phyloP scores from a whole-genome alignment of 345 rosid species.

The Eucalyptus marginata region DNA sequence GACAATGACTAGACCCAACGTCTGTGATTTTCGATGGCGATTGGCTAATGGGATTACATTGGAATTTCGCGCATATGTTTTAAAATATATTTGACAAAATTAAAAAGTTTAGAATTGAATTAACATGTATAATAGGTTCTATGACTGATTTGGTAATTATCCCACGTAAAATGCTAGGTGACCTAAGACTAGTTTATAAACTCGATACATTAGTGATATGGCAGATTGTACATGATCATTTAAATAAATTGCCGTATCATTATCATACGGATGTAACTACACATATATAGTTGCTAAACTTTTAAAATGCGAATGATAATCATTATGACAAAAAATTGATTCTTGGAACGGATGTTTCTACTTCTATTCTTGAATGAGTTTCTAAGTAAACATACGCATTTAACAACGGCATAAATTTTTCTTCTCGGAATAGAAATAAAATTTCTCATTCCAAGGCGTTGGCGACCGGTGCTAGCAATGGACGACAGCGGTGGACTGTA shows the following conservation, averaged over 20 bases:
- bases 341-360: no score
- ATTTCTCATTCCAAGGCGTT: no score
- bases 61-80: fast-evolving
- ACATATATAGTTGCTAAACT: background rate
- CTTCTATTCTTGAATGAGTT: no score
- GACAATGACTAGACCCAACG: fast-evolving
- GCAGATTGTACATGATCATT: background rate
- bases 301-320: background rate
- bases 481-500: fast-evolving
- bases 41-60: background rate
- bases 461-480: fast-evolving
- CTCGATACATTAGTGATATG: fast-evolving
- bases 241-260: background rate
- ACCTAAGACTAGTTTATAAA: background rate
- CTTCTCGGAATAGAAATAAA: no score
- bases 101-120: background rate
- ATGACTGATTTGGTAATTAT: background rate
- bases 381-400: no score
- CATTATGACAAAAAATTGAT: no score
- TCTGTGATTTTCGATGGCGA: background rate
- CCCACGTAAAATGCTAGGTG: background rate
- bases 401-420: no score
- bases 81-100: background rate
- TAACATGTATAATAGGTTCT: background rate
- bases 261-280: background rate